Conservation (phyloP, 2,329 filamentous ascomycete species). For the Fusarium concolor region DNA sequence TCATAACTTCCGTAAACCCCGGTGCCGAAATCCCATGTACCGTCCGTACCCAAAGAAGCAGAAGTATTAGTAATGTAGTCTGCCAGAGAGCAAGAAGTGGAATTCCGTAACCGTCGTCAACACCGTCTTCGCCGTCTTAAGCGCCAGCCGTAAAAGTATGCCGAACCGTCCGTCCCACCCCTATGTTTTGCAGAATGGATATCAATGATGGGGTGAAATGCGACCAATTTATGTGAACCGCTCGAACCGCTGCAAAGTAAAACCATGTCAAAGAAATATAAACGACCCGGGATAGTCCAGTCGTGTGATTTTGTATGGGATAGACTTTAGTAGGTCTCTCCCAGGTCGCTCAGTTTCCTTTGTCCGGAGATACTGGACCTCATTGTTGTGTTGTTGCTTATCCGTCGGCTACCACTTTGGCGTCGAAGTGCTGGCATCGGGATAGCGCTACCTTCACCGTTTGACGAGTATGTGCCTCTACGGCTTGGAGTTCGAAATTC, state of each 20-base stretch:
- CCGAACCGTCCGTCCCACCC: slow-evolving; percentile 36
- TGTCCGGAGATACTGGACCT: slow-evolving; percentile 51
- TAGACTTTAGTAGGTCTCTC: slow-evolving; percentile 63
- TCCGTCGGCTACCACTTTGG: slow-evolving; percentile 59
- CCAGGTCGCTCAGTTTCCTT: slow-evolving; percentile 61
- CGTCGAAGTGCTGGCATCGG: slow-evolving; percentile 59
- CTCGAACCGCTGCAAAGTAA: slow-evolving; percentile 41
- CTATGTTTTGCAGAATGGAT: slow-evolving; percentile 38
- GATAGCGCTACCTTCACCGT: slow-evolving; percentile 60
- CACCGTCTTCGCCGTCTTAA: slow-evolving; percentile 44
- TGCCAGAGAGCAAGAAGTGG: slow-evolving; percentile 43
- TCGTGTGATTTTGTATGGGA: slow-evolving; percentile 11
- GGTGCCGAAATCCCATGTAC: slow-evolving; percentile 43
- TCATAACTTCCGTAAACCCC: slow-evolving; percentile 47
- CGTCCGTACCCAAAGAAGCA: slow-evolving; percentile 46
- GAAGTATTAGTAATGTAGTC: slow-evolving; percentile 41
- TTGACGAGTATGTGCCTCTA: slow-evolving; percentile 64
- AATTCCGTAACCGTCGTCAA: slow-evolving; percentile 49
- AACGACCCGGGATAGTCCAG: slow-evolving; percentile 26
- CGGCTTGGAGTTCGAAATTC: slow-evolving; percentile 65
- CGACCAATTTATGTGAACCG: slow-evolving; percentile 35
- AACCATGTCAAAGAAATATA: slow-evolving; percentile 37
- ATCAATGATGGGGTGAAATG: slow-evolving; percentile 39
- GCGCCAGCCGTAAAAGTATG: slow-evolving; percentile 47
- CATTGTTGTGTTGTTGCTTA: slow-evolving; percentile 52